These are phyloP conservation scores for Terfezia boudieri DNA, from an alignment of 495 filamentous ascomycete species.

Conservation along the genomic window DNA sequence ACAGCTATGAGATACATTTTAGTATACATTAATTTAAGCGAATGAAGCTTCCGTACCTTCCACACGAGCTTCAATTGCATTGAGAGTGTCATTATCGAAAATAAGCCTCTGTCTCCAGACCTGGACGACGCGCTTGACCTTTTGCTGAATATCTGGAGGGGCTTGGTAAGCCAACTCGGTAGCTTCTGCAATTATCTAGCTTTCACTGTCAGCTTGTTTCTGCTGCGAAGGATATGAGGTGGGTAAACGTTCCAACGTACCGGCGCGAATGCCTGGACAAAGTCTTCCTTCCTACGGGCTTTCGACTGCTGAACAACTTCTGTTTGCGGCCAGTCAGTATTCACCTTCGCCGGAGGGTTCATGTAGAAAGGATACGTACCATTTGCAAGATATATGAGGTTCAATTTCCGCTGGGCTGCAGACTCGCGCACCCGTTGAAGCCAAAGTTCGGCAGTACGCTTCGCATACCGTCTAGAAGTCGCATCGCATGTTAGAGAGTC, in stretches of 20 bases:
- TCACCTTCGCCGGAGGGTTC: neutral
- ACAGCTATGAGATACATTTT: slow-evolving; percentile 34
- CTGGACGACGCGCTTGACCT: slow-evolving; percentile 70
- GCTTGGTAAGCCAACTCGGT: slow-evolving; percentile 65
- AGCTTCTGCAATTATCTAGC: slow-evolving; percentile 62
- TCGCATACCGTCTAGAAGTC: slow-evolving; percentile 52
- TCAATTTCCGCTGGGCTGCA: slow-evolving; percentile 58
- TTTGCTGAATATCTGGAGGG: slow-evolving; percentile 59
- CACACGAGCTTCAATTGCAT: slow-evolving; percentile 51
- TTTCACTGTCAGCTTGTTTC: neutral
- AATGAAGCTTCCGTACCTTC: slow-evolving; percentile 32
- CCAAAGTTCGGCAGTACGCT: slow-evolving; percentile 75
- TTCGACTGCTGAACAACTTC: slow-evolving; percentile 93
- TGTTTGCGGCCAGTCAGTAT: slow-evolving; percentile 18
- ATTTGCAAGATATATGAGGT: slow-evolving; percentile 86
- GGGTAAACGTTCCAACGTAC: slow-evolving; percentile 19
- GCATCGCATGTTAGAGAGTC: too few relatives aligned
- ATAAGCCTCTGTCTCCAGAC: slow-evolving; percentile 76
- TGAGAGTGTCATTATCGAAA: slow-evolving; percentile 60
- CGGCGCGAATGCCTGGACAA: slow-evolving; percentile 70
- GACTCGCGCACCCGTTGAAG: slow-evolving; percentile 70
- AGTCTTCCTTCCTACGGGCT: slow-evolving; percentile 72
- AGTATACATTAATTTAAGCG: neutral
- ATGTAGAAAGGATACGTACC: slow-evolving; percentile 26
- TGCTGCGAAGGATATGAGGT: neutral